phyloP scores from a whole-genome alignment of 768 basidiomycete genomes.

The Phylloporus sp. region DNA sequence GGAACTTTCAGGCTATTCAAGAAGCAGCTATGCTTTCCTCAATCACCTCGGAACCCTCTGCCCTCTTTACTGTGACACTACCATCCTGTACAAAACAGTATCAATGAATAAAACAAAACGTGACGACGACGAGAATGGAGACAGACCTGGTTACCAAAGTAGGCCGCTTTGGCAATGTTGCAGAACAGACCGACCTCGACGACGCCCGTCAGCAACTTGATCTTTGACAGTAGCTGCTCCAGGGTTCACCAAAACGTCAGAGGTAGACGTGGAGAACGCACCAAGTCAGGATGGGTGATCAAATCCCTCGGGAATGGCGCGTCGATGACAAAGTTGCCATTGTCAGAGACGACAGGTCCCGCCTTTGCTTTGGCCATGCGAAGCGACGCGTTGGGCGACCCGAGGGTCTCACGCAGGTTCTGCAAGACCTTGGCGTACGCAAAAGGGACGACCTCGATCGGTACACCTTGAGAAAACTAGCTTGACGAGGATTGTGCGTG shows the following conservation, averaged over 20 bases:
- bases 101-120: background rate
- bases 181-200: constrained; percentile 99
- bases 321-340: constrained; percentile 97
- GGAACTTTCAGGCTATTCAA: background rate
- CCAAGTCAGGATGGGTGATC: constrained; percentile 63
- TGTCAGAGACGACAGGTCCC: constrained; percentile 95
- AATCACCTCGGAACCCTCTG: constrained; percentile 16
- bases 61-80: constrained; percentile 58
- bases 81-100: constrained; percentile 50
- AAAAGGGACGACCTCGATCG: constrained; percentile 95
- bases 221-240: constrained; percentile 61
- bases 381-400: constrained; percentile 67
- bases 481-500: background rate
- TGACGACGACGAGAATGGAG: background rate
- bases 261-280: constrained; percentile 21
- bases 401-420: constrained; percentile 55
- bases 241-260: no score
- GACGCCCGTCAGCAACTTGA: constrained; percentile 95
- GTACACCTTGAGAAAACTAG: constrained; percentile 84
- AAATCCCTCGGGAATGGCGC: constrained; percentile 75
- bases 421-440: constrained; percentile 87
- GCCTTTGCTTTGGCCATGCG: constrained; percentile 94
- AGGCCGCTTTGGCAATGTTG: constrained; percentile 88
- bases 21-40: constrained; percentile 16
- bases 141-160: constrained; percentile 83